Base-by-base conservation (phyloP, 2,329 filamentous ascomycete species). In the Didymosphaeria variabile region DNA sequence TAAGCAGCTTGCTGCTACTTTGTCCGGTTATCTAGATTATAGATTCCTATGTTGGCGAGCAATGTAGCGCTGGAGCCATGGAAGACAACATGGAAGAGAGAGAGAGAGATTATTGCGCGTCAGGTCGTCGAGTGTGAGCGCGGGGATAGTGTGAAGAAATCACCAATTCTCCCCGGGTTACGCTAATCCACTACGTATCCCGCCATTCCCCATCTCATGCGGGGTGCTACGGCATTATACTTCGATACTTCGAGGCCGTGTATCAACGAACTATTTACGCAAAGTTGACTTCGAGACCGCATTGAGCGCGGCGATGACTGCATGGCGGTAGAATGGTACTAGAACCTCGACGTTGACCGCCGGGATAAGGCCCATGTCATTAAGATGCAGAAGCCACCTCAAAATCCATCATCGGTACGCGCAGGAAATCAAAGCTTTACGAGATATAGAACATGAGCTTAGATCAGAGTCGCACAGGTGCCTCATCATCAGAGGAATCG, bases 371-470 rank as follows among this genome's bases (percentile, higher is more conserved):
- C 85, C 64, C 86, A 84, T 69, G 76, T 86, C 56, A 79, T 87
- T 52, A 86, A 84, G 9, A 83, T 87, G 79, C 79, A 83, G 55
- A 85, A 85, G 65, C 77, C 81, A 10, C 83, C 83, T 1, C 85
- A 86, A 69, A 87, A 87, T 86, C 51, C 85, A 84, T 67, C 77
- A 79, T 17, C 74, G 72, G 8, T 85, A 82, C 63, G 82, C 82
- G 45, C 84, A 86, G 69, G 83, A 85, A 62, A 80, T 86, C 62
- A 70, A 76, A 36, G 82, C 84, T 2, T 81, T 84, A 58, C 80
- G 80, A 64, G 74, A 78, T 19, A 81, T 86, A 38, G 81, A 85
- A 62, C 72, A 68, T 31, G 75, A 81, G 4, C 72, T 87, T 6
- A 82, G 83, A 0, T 75, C 81, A 10, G 79, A 82, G 52, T 77